Percentiles rank a stretch among this genome's conserved stretches.
phyloP scores from a whole-genome alignment of 1,284 basidiomycete genomes.

The Malassezia sympodialis region DNA sequence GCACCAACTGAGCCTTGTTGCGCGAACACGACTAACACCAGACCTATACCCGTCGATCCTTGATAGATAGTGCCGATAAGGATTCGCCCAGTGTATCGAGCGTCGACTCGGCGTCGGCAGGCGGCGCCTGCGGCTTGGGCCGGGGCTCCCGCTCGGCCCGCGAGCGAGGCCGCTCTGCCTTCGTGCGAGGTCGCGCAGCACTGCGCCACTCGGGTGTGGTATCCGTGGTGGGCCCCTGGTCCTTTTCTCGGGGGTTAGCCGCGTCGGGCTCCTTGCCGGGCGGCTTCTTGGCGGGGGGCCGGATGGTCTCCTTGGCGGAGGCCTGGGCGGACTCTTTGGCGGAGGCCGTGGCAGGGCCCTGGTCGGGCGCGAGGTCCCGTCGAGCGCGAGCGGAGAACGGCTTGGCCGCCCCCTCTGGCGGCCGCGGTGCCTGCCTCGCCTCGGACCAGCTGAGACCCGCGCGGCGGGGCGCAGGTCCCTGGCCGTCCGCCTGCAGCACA shows the following conservation, averaged over 20 bases:
- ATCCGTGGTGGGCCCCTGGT: background rate
- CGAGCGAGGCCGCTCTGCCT: background rate
- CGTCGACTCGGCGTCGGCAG: too few species aligned
- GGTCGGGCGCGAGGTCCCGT: background rate
- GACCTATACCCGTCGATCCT: background rate
- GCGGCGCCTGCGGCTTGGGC: too few species aligned
- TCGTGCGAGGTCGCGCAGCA: background rate
- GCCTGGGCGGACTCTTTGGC: background rate
- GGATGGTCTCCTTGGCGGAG: too few species aligned
- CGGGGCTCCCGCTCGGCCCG: background rate
- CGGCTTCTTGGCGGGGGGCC: background rate
- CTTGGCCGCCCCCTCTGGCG: background rate
- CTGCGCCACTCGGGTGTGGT: background rate
- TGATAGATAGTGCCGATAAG: background rate
- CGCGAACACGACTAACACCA: background rate
- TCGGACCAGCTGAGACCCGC: background rate
- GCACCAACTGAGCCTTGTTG: slow-evolving; percentile 16
- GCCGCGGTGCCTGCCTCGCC: background rate
- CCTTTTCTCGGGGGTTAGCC: too few species aligned
- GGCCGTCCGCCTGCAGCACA: background rate
- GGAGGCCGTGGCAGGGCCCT: background rate
- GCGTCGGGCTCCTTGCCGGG: background rate
- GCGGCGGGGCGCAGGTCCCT: background rate
- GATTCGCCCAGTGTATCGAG: background rate
- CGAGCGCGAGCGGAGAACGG: background rate